A percentile compares a stretch with the other conserved stretches of the same genome.
These are phyloP conservation scores for Gentiana macrophylla DNA, from an alignment of 257 asterid genomes.

Conservation along the genomic window DNA sequence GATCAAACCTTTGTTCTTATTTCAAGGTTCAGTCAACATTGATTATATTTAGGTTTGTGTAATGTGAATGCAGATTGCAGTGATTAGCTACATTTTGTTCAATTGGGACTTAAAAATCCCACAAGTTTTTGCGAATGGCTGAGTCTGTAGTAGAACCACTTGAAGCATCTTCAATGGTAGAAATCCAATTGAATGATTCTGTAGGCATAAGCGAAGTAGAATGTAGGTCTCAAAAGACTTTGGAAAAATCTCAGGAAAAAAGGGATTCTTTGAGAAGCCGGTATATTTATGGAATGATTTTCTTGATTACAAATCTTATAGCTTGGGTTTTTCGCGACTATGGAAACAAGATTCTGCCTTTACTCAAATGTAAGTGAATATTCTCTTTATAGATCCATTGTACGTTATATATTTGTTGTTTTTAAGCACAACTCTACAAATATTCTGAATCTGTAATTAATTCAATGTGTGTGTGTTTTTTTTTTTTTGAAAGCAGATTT, in stretches of 20 bases:
- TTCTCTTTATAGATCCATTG: background rate
- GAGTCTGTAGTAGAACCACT: conserved; percentile 15
- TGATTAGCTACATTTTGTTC: no score
- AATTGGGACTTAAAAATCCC: no score
- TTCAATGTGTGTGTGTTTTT: background rate
- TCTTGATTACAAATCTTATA: conserved; percentile 50
- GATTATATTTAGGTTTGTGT: conserved; percentile 6
- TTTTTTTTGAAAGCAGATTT: conserved; percentile 57
- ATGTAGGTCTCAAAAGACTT: background rate
- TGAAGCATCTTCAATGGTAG: conserved; percentile 17
- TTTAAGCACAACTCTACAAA: no score
- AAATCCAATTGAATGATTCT: conserved; percentile 15
- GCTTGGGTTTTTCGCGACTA: conserved; percentile 91
- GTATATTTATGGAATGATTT: conserved; percentile 61
- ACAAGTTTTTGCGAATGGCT: conserved; percentile 21
- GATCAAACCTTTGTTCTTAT: no score
- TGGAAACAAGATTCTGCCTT: conserved; percentile 49
- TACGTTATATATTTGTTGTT: background rate
- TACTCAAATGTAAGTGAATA: conserved; percentile 62
- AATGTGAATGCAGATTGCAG: no score
- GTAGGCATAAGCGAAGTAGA: conserved; percentile 16
- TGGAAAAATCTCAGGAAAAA: conserved; percentile 27
- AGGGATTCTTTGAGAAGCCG: conserved; percentile 63
- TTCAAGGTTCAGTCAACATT: no score
- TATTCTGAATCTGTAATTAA: background rate